Conservation (phyloP, 1,284 basidiomycete species). For the Ganoderma sinense region DNA sequence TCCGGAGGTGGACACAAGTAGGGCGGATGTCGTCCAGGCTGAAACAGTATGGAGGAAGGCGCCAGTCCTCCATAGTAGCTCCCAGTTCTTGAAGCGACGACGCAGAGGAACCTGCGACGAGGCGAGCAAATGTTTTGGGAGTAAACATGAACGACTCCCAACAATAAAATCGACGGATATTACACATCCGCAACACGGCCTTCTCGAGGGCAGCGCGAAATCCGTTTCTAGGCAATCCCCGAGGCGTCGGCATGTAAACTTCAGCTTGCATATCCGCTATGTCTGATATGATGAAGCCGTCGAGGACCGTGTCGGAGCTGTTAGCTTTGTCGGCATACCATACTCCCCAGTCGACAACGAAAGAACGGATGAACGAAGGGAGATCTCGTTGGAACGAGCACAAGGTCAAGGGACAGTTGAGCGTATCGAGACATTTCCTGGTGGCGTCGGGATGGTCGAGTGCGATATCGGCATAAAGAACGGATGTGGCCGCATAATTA, state of each 20-base stretch:
- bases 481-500: neutral
- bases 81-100: neutral
- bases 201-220: neutral
- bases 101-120: neutral
- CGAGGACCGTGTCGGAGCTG: neutral
- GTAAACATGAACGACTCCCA: conserved; percentile 3
- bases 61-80: conserved; percentile 1
- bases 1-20: neutral
- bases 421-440: neutral
- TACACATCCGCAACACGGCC: neutral
- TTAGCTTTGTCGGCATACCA: neutral
- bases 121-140: neutral
- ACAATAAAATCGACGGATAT: neutral
- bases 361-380: neutral
- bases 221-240: neutral
- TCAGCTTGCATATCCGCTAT: neutral
- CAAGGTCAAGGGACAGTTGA: neutral
- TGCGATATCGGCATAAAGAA: neutral
- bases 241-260: neutral
- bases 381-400: neutral
- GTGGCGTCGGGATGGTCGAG: neutral
- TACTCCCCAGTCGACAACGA: neutral
- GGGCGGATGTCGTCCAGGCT: neutral
- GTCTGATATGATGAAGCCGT: neutral
- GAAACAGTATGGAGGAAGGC: neutral